Evolutionary conservation across 2,329 filamentous ascomycete genomes (phyloP), one percentile per base, ranked within the genome.

Genomic region (Colletotrichum horii): DNA sequence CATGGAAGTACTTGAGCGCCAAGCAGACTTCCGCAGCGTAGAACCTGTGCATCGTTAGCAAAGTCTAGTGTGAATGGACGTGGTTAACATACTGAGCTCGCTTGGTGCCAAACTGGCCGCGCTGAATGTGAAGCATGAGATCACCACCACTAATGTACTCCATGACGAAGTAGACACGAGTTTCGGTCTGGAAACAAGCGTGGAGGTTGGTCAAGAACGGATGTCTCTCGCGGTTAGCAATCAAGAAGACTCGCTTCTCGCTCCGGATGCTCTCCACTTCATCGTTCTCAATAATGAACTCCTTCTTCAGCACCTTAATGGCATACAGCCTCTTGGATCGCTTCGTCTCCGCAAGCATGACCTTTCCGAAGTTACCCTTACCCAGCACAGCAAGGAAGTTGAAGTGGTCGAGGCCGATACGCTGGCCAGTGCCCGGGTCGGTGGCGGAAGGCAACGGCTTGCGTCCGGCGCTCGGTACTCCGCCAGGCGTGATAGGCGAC

Each of bases 241-340:
- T 94, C 83, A 99, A 85, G 87, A 98, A 98, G 19, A 99, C 97
- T 78, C 97, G 92, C 91, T 99, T 99, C 86, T 99, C 97, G 0
- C 97, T 99, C 78, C 96, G 93, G 56, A 96, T 98, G 85, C 96
- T 98, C 85, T 99, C 97, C 9, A 99, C 97, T 87, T 99, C 97
- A 82, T 99, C 97, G 79, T 99, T 98, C 84, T 99, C 97, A 77
- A 99, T 99, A 83, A 99, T 99, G 84, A 99, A 99, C 84, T 99
- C 97, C 88, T 99, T 99, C 91, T 99, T 99, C 80, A 99, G 88
- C 48, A 99, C 97, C 87, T 99, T 99, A 85, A 99, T 99, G 73
- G 97, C 97, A 83, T 98, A 99, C 9, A 99, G 89, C 84, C 96
- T 94, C 85, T 96, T 95, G 12, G 94, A 93, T 71, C 93, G 93